A percentile compares a stretch with the other conserved stretches of the same genome.
These are phyloP conservation scores for Exophiala dermatitidis DNA, from an alignment of 2,329 filamentous ascomycete species.

Conservation along the genomic window DNA sequence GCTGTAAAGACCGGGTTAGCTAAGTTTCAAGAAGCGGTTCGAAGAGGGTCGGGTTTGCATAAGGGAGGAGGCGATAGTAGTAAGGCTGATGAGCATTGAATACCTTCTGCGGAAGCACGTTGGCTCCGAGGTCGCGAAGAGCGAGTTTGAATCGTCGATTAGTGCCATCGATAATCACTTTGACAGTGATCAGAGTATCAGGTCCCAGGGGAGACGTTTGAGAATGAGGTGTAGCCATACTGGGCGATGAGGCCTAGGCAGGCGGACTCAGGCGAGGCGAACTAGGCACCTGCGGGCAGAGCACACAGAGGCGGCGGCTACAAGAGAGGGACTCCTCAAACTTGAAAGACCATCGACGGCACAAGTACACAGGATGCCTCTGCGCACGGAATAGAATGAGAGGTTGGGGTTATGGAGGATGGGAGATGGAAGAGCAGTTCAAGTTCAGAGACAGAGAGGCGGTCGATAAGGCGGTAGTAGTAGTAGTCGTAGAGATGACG, in stretches of 20 bases:
- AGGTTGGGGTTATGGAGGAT: not conserved
- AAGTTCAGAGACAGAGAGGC: not conserved
- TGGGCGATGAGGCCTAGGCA: slow-evolving; percentile 28
- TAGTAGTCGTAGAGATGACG: slow-evolving; percentile 15
- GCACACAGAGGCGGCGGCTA: slow-evolving; percentile 6
- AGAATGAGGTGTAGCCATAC: slow-evolving; percentile 38
- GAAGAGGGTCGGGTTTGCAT: not conserved
- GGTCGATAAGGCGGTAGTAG: not conserved
- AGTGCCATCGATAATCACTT: slow-evolving; percentile 68
- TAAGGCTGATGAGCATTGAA: slow-evolving; percentile 32
- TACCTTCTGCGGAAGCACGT: slow-evolving; percentile 76
- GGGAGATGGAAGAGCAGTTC: not conserved
- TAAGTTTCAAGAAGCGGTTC: not conserved
- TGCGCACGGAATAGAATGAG: not conserved
- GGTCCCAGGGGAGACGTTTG: slow-evolving; percentile 47
- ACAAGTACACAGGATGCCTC: slow-evolving; percentile 2
- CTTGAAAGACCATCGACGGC: slow-evolving; percentile 7
- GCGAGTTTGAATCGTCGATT: slow-evolving; percentile 83
- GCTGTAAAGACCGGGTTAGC: slow-evolving; percentile 44
- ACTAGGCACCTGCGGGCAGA: slow-evolving; percentile 7
- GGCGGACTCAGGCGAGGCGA: slow-evolving; percentile 25
- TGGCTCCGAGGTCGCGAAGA: slow-evolving; percentile 70
- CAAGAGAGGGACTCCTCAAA: slow-evolving; percentile 6
- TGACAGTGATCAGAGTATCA: slow-evolving; percentile 75
- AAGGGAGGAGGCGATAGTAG: not conserved